Base-by-base conservation (phyloP, 2,329 filamentous ascomycete species). In the Pseudogymnoascus destructans region DNA sequence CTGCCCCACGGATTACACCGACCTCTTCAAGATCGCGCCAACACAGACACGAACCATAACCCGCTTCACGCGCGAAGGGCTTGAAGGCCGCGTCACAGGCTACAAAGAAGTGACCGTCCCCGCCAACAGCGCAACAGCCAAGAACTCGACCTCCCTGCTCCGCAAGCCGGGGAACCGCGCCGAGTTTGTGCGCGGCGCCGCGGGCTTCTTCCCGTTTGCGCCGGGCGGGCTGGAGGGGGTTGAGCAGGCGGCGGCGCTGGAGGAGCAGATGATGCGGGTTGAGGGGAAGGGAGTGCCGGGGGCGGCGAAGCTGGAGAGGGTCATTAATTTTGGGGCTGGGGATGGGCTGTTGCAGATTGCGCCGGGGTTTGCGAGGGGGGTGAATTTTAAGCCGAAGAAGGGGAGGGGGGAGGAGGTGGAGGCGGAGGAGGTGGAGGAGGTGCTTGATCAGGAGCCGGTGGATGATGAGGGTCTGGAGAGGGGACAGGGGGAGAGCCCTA, bases 21-120 rank as follows among this genome's bases (percentile, higher is more conserved):
- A 89, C 59, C 79, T 97, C 15, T 95, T 95, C 72, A 82, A 85
- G 62, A 79, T 97, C 58, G 89, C 90, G 1, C 88, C 90, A 3
- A 95, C 92, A 0, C 93, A 97, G 72, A 92, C 90, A 13, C 83
- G 93, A 59, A 97, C 91, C n/a, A 85, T 96, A 64, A 95, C 89
- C 25, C 84, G 93, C 27, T 98, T 98, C 70, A 86, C 84, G 46
- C 81, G 93, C 58, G 89, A 95, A 72, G 93, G 93, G 5, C 78
- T 97, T 11, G 90, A 97, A 72, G 93, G 93, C 19, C 81, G 86
- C 57, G 92, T 98, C 21, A 95, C 89, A 7, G 91, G 91, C 56
- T 97, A 98, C 72, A 87, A 85, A 68, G 93, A 96, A 70, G 88
- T 97, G 56, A 96, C 93, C 0, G 84, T 97, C 7, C 89, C 92